Base-by-base conservation (phyloP, 352 stramenopile genomes). In the Peronospora farinosa region DNA sequence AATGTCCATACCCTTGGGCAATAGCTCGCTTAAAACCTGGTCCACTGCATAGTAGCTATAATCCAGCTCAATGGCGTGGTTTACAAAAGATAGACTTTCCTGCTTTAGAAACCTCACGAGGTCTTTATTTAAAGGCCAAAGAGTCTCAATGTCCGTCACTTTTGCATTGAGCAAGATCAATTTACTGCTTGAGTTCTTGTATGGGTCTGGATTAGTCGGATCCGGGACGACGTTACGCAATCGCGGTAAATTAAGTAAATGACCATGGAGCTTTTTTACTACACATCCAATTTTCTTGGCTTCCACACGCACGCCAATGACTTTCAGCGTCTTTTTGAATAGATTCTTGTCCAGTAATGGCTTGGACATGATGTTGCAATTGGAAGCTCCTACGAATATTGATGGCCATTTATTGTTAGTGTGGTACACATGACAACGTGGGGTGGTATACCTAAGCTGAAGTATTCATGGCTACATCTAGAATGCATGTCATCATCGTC, bases 1-100 rank as follows among this genome's bases (percentile, higher is more conserved):
- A 41, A 98, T 84, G 47, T 84, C 77, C 46, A 92, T 74, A 13
- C 67, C 66, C 8, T 71, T 53, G 0, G 92, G 93, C 39, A 98
- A 64, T 19, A 97, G 43, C 42, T 76, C 60, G n/a, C 65, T 65
- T 12, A 98, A 72, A 35, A 91, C 78, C 15, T 91, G 75, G 39
- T 91, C 80, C 38, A 88, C 80, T 9, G 69, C 63, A 50, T 77
- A 88, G 65, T 88, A 88, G 49, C 62, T 75, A 59, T 91, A 91
- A 55, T 86, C 76, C 33, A 91, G 65, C 56, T 85, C 70, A 46
- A 91, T 80, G 33, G 70, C 57, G 53, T 88, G 78, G 35, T 67
- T 64, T 19, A 87, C 74, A 38, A 86, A 72, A n/a, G 65, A 57
- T 9, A 88, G 47, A 49, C 65, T 80, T 37, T 91, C 72, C 2